These are phyloP conservation scores for Carnegiea gigantea DNA, from an alignment of 179 eudicot genomes.

Conservation along the genomic window DNA sequence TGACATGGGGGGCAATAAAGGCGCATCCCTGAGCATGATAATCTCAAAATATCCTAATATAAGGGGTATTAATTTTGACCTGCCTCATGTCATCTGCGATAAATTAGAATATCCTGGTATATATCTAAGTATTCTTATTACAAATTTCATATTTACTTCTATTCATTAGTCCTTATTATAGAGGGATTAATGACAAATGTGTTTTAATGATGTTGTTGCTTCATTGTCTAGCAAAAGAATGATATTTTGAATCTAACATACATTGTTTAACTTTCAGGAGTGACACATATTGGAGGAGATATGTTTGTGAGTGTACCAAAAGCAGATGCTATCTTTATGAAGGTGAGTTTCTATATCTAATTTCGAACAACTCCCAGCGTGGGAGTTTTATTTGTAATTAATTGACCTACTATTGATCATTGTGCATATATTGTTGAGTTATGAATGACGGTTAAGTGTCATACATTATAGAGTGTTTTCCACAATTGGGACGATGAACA, in stretches of 20 bases:
- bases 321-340: slow-evolving; percentile 46
- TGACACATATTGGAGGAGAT: slow-evolving; percentile 46
- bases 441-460: too few relatives aligned
- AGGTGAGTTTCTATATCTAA: slow-evolving; percentile 21
- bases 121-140: too few relatives aligned
- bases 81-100: slow-evolving; percentile 30
- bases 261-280: slow-evolving; percentile 22
- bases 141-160: too few relatives aligned
- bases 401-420: too few relatives aligned
- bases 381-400: too few relatives aligned
- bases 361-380: too few relatives aligned
- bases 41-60: slow-evolving; percentile 35
- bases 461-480: neutral
- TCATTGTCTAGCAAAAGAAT: too few relatives aligned
- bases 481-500: slow-evolving; percentile 63
- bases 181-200: too few relatives aligned
- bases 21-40: slow-evolving; percentile 39
- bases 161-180: too few relatives aligned
- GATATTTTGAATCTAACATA: neutral
- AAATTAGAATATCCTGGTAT: too few relatives aligned
- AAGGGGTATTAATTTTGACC: slow-evolving; percentile 43
- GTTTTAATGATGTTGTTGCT: too few relatives aligned
- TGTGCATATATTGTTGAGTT: too few relatives aligned
- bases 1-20: slow-evolving; percentile 42
- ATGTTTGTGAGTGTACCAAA: slow-evolving; percentile 42